Evolutionary conservation across 108 stramenopile genomes (phyloP), one percentile per base, ranked within the genome.

Genomic region (Cyclotella atomus): DNA sequence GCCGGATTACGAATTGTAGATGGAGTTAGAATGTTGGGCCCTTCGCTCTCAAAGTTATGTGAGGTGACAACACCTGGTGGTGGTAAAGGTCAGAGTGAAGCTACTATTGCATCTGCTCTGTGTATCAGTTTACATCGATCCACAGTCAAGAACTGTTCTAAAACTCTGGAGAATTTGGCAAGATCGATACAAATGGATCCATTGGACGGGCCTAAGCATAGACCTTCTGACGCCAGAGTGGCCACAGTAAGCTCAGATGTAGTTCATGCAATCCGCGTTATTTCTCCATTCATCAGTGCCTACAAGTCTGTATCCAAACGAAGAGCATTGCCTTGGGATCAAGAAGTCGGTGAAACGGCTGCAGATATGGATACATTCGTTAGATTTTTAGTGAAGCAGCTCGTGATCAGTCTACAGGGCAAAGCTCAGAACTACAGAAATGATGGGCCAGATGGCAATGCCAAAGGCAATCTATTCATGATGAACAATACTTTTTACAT

Each of bases 401-500:
- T 92, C 29, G 65, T 92, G 14, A 86, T 87, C 25, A 88, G 84
- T 15, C 62, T 95, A 24, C 85, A 88, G 67, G 88, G 82, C 0
- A 92, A 92, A 80, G 91, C 90, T 9, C 63, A 83, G 25, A 89
- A 85, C 43, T 95, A 95, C 68, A 86, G 75, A 28, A 89, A 90
- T 41, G 84, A 84, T 60, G 71, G 63, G 29, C 59, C 65, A 35
- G 49, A 50, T 8, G 84, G 81, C 54, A 36, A 67, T 49, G 90
- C 85, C 4, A 87, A 90, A 63, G 76, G 76, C 24, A 81, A 82
- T 56, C 76, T 95, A 57, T 95, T 95, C 75, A 84, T 95, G 87
- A 88, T 95, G 82, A 95, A 95, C 86, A 95, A 95, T 57, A 83
- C 87, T 0, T 91, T 87, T 59, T 95, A 91, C 56, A 45, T 95